Percentiles rank a stretch among this genome's conserved stretches.
Conservation (phyloP, 1,284 basidiomycete genomes). For the Cerioporus squamosus region DNA sequence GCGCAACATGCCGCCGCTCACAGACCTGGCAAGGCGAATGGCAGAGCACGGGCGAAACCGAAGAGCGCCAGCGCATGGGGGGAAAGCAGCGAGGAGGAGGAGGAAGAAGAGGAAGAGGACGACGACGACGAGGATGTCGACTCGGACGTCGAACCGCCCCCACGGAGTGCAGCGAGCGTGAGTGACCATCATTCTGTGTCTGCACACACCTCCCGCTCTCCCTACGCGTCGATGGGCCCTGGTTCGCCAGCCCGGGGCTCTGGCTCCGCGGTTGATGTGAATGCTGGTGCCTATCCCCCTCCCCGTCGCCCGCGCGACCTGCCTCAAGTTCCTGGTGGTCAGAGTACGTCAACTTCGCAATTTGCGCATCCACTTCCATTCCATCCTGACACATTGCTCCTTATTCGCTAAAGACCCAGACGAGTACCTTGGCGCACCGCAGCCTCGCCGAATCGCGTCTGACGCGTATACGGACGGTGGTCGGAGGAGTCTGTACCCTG, state of each 20-base stretch:
- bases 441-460: conserved; percentile 31
- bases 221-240: conserved; percentile 31
- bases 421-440: conserved; percentile 33
- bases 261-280: conserved; percentile 29
- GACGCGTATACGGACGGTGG: conserved; percentile 47
- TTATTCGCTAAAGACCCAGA: conserved; percentile 22
- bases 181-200: conserved; percentile 31
- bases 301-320: conserved; percentile 45
- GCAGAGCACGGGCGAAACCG: conserved; percentile 52
- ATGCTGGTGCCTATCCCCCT: conserved; percentile 25
- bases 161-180: conserved; percentile 36
- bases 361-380: not conserved
- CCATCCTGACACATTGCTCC: not conserved
- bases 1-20: conserved; percentile 75
- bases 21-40: conserved; percentile 73
- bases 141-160: conserved; percentile 57
- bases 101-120: conserved; percentile 75
- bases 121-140: conserved; percentile 65
- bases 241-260: conserved; percentile 32
- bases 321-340: conserved; percentile 44
- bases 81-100: conserved; percentile 80
- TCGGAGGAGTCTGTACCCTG: conserved; percentile 42
- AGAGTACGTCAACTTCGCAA: conserved; percentile 32
- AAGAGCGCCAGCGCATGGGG: conserved; percentile 63
- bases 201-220: conserved; percentile 29